These are phyloP conservation scores for Jamesozyma hellenica DNA, from an alignment of 805 yeast genomes.

Conservation along the genomic window DNA sequence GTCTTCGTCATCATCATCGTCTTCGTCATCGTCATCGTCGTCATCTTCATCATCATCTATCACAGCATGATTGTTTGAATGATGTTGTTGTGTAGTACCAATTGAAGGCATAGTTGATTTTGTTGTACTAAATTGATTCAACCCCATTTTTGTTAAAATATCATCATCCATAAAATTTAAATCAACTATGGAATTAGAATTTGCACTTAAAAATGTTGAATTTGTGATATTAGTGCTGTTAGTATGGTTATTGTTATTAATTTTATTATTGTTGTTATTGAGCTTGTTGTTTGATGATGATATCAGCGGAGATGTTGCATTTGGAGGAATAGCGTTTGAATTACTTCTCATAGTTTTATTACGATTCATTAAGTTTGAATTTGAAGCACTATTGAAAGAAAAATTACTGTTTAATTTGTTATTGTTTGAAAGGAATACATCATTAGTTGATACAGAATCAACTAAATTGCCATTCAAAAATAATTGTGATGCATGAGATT, in stretches of 20 bases:
- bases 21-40: conserved; percentile 21
- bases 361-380: conserved; percentile 2
- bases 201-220: conserved; percentile 12
- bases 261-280: conserved; percentile 31
- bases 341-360: conserved; percentile 1
- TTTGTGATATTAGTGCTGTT: conserved; percentile 5
- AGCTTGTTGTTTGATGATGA: too few species aligned
- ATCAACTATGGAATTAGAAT: conserved; percentile 6
- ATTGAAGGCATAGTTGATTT: background rate
- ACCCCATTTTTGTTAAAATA: conserved; percentile 6
- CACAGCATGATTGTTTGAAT: conserved; percentile 5
- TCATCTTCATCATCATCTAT: conserved; percentile 10
- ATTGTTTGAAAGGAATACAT: conserved; percentile 52
- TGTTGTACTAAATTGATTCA: conserved; percentile 11
- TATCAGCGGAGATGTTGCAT: background rate
- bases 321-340: background rate
- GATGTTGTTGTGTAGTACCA: background rate
- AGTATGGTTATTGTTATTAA: conserved; percentile 29
- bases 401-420: conserved; percentile 3
- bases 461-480: conserved; percentile 33
- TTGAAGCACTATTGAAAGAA: background rate
- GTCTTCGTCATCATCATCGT: conserved; percentile 26
- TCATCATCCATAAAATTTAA: conserved; percentile 11
- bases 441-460: conserved; percentile 88
- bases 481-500: background rate